phyloP scores from a whole-genome alignment of 1,139 yeast genomes.

The Protomyces arabidopsidicola region DNA sequence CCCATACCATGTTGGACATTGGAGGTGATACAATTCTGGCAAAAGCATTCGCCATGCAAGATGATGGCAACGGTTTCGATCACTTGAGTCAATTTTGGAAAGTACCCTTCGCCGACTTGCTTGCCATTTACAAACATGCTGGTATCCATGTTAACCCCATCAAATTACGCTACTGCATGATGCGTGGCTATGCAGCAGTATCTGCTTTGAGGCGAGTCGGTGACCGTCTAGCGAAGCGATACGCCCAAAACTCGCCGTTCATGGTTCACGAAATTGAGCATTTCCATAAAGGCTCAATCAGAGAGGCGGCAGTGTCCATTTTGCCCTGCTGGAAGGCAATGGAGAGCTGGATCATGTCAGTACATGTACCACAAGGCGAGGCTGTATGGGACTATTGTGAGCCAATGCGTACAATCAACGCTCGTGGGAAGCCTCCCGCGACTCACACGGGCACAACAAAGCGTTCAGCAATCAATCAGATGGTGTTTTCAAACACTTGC shows the following conservation, averaged over 20 bases:
- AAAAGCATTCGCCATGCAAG: conserved; percentile 40
- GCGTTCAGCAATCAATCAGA: background rate
- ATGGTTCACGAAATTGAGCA: conserved; percentile 44
- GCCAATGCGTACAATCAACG: conserved; percentile 12
- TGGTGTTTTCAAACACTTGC: background rate
- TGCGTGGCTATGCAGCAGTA: conserved; percentile 50
- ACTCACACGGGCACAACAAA: background rate
- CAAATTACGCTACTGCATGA: conserved; percentile 46
- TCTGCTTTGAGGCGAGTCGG: conserved; percentile 44
- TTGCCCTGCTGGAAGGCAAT: conserved; percentile 43
- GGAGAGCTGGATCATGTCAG: conserved; percentile 44
- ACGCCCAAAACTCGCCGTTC: conserved; percentile 45
- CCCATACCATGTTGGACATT: conserved; percentile 52
- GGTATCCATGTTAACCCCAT: conserved; percentile 40
- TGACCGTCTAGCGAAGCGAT: conserved; percentile 37
- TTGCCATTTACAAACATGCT: conserved; percentile 39
- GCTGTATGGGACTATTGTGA: conserved; percentile 11
- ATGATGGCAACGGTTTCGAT: conserved; percentile 38
- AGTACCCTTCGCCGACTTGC: conserved; percentile 44
- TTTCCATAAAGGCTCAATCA: conserved; percentile 52
- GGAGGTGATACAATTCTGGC: conserved; percentile 56
- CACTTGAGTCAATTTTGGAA: conserved; percentile 43
- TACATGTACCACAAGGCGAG: conserved; percentile 22
- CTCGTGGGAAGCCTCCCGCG: conserved; percentile 6
- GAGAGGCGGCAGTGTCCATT: conserved; percentile 46